phyloP scores from a whole-genome alignment of 768 basidiomycete genomes.

The Lentinula guzmanii region DNA sequence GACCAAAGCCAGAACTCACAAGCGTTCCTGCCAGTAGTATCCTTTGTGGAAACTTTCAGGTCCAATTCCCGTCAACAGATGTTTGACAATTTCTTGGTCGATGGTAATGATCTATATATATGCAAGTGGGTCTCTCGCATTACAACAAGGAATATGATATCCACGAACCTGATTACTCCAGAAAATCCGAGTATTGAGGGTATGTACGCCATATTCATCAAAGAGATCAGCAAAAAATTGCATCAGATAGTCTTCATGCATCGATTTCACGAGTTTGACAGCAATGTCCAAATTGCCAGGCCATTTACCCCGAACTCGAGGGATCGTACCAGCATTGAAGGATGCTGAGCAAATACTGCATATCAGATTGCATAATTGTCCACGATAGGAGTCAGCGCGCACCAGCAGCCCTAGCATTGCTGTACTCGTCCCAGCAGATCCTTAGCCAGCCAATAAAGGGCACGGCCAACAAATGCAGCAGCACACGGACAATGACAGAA shows the following conservation, averaged over 20 bases:
- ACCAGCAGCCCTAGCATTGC: neutral
- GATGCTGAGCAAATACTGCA: neutral
- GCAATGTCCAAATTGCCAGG: conserved; percentile 47
- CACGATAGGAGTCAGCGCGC: neutral
- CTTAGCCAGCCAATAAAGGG: neutral
- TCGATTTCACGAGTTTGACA: conserved; percentile 24
- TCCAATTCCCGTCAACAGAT: conserved; percentile 35
- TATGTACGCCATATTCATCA: conserved; percentile 36
- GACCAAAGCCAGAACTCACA: conserved; percentile 20
- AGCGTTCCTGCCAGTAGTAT: conserved; percentile 29
- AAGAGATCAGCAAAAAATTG: conserved; percentile 35
- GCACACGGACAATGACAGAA: neutral
- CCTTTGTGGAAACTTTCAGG: conserved; percentile 41
- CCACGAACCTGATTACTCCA: conserved; percentile 36
- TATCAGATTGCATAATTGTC: neutral
- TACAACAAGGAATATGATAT: conserved; percentile 4
- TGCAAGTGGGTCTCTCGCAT: neutral
- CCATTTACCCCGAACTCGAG: conserved; percentile 38
- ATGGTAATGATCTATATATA: conserved; percentile 37
- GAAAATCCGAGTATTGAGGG: conserved; percentile 40
- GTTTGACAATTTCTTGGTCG: conserved; percentile 32
- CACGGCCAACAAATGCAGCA: neutral
- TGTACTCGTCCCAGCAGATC: neutral
- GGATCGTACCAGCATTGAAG: conserved; percentile 30
- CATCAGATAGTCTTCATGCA: conserved; percentile 29